Conservation (phyloP, 805 yeast species). For the Grigorovia transvaalensis region DNA sequence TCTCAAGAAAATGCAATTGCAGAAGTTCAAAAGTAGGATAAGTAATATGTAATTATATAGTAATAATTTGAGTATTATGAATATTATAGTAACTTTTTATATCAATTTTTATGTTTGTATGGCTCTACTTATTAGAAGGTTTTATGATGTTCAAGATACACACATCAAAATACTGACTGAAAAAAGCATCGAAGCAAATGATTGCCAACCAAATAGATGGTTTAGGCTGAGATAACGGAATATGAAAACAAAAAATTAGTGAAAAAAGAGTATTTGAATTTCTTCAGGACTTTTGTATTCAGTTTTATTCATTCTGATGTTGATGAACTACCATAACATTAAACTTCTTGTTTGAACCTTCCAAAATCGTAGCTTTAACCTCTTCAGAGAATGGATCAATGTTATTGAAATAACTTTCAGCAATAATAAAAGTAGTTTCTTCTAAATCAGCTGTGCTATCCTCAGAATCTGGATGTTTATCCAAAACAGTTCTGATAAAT, state of each 20-base stretch:
- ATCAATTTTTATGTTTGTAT: too few species aligned
- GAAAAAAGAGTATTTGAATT: too few species aligned
- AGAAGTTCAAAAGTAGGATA: neutral
- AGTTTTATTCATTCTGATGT: neutral
- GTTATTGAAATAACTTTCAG: conserved; percentile 14
- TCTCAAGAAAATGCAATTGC: conserved; percentile 3
- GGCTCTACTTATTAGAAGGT: too few species aligned
- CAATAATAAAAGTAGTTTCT: conserved; percentile 21
- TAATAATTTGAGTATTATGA: neutral
- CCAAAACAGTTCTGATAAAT: conserved; percentile 15
- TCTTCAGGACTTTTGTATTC: neutral
- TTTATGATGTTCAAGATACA: too few species aligned
- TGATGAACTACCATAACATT: conserved; percentile 18
- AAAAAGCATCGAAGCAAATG: too few species aligned
- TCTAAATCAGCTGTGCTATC: conserved; percentile 12
- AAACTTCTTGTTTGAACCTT: conserved; percentile 18
- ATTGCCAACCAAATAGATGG: too few species aligned
- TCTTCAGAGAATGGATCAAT: conserved; percentile 17
- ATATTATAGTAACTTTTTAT: too few species aligned
- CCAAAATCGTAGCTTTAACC: conserved; percentile 12
- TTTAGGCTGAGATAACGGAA: too few species aligned
- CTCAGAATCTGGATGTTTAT: conserved; percentile 7
- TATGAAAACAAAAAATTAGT: too few species aligned
- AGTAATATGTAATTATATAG: neutral
- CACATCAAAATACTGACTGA: too few species aligned